phyloP scores from a whole-genome alignment of 2,329 filamentous ascomycete species.

The Talaromyces sp. region DNA sequence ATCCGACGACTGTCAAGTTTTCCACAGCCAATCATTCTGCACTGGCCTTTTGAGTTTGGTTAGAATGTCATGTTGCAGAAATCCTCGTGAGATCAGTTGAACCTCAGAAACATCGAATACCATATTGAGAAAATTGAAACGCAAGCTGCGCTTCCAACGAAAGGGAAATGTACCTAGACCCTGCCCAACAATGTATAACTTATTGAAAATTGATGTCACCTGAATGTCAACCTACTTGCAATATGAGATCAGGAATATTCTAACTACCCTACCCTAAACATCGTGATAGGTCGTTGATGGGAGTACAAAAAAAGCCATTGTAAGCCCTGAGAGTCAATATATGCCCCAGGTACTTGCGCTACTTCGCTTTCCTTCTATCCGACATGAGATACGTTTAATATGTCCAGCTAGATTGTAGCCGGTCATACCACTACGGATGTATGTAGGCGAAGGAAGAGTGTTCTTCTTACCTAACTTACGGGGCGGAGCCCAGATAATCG shows the following conservation, averaged over 20 bases:
- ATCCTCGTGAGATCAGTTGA: not conserved
- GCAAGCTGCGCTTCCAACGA: not conserved
- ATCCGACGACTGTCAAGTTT: not conserved
- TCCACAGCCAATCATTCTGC: not conserved
- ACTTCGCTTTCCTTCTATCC: not conserved
- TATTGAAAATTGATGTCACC: not conserved
- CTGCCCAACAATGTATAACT: not conserved
- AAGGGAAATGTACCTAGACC: not conserved
- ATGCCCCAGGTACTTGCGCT: too few species aligned
- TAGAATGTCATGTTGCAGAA: not conserved
- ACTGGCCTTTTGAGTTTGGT: not conserved
- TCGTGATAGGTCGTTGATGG: not conserved
- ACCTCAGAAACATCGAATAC: not conserved
- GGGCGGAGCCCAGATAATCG: too few species aligned
- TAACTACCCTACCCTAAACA: not conserved
- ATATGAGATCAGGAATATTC: not conserved
- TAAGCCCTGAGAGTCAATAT: not conserved
- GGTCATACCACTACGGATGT: not conserved
- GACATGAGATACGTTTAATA: not conserved
- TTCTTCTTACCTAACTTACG: not conserved
- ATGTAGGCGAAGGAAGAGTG: not conserved
- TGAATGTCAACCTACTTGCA: not conserved
- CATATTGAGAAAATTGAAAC: not conserved
- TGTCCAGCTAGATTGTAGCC: not conserved
- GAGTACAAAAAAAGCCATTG: not conserved